Conservation (phyloP, 345 rosid genomes). For the Crucihimalaya himalaica region DNA sequence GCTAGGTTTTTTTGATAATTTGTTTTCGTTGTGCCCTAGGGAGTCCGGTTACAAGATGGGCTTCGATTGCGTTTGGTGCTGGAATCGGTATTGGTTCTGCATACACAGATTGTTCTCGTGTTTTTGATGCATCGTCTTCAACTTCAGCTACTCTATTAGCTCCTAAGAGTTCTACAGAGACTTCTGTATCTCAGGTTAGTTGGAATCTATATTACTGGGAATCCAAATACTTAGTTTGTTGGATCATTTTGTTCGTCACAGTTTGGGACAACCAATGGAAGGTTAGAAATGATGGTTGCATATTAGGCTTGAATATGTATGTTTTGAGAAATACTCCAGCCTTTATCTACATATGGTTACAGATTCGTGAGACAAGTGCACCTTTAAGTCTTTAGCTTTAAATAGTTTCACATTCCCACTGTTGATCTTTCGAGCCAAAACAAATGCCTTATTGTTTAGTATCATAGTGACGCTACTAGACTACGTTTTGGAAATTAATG, state of each 20-base stretch:
- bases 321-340: background rate
- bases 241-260: background rate
- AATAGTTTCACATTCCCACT: too few species aligned
- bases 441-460: background rate
- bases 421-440: background rate
- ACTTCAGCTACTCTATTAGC: constrained; percentile 42
- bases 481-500: background rate
- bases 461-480: background rate
- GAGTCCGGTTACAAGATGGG: constrained; percentile 88
- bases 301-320: constrained; percentile 13
- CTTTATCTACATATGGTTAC: background rate
- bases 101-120: constrained; percentile 67
- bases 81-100: constrained; percentile 95
- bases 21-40: constrained; percentile 44
- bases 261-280: background rate
- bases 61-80: constrained; percentile 89
- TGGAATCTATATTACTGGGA: background rate
- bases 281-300: background rate
- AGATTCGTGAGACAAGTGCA: background rate
- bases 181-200: constrained; percentile 57
- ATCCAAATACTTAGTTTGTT: background rate
- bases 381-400: background rate
- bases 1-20: background rate
- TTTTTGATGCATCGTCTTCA: constrained; percentile 59
- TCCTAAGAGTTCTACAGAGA: constrained; percentile 44